Conservation (phyloP, 164 flowering plant genomes). For the Cinnamomum chago region DNA sequence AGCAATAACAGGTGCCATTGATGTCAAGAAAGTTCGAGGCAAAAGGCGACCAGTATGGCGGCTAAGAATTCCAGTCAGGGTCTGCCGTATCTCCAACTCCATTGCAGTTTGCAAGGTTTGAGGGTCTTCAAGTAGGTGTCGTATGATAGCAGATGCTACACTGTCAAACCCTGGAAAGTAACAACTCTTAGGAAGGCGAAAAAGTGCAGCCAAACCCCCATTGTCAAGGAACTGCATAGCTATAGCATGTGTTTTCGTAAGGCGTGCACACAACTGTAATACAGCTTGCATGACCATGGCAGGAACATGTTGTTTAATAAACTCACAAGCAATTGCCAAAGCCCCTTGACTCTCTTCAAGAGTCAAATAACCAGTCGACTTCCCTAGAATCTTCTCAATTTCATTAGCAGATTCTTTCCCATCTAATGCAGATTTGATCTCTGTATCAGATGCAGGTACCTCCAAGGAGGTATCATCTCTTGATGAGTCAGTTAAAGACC, state of each 20-base stretch:
- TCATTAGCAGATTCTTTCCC: constrained; percentile 30
- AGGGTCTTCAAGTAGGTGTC: constrained; percentile 96
- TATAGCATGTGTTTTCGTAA: constrained; percentile 74
- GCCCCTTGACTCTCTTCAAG: constrained; percentile 65
- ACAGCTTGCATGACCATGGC: constrained; percentile 84
- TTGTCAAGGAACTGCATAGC: constrained; percentile 78
- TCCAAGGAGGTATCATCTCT: constrained; percentile 36
- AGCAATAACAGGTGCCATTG: constrained; percentile 85
- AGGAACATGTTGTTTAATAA: constrained; percentile 74
- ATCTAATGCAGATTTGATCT: constrained; percentile 29
- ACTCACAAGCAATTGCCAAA: constrained; percentile 55
- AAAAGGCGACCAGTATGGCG: constrained; percentile 63
- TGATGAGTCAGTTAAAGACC: constrained; percentile 39
- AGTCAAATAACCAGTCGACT: constrained; percentile 69
- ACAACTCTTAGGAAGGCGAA: constrained; percentile 71
- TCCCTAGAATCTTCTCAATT: constrained; percentile 71
- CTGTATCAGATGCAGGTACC: constrained; percentile 25
- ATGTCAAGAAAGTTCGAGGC: constrained; percentile 60
- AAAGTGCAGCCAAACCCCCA: constrained; percentile 74
- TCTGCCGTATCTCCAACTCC: constrained; percentile 89
- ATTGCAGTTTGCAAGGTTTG: constrained; percentile 92
- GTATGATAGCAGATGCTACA: constrained; percentile 71
- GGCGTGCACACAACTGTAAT: constrained; percentile 80
- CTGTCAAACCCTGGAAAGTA: constrained; percentile 84
- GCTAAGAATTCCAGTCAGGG: constrained; percentile 42